phyloP scores from a whole-genome alignment of 2,329 filamentous ascomycete genomes.

The Thermothelomyces thermophilus region DNA sequence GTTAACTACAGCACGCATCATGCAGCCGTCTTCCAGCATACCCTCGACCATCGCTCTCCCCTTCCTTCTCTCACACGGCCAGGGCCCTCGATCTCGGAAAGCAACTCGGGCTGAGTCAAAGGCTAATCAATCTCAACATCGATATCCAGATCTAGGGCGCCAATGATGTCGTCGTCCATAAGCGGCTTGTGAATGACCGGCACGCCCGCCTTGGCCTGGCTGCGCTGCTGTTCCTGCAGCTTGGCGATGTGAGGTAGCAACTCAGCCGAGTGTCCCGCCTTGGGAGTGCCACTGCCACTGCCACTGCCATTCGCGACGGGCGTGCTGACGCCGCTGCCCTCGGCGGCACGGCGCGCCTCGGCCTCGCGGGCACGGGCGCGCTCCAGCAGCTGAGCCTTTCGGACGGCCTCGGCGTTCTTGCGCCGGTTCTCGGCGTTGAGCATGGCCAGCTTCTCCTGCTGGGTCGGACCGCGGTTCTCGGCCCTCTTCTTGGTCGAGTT shows the following conservation, averaged over 20 bases:
- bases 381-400: constrained; percentile 82
- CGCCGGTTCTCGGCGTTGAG: constrained; percentile 81
- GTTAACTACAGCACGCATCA: too few relatives aligned
- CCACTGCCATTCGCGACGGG: constrained; percentile 21
- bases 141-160: constrained; percentile 79
- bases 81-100: too few relatives aligned
- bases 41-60: too few relatives aligned
- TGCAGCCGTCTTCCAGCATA: too few relatives aligned
- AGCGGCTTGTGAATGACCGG: constrained; percentile 70
- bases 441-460: constrained; percentile 76
- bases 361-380: constrained; percentile 55
- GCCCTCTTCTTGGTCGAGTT: constrained; percentile 42
- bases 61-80: too few relatives aligned
- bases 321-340: constrained; percentile 36
- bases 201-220: constrained; percentile 47
- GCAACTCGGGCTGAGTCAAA: neutral
- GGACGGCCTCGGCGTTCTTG: constrained; percentile 81
- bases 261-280: neutral
- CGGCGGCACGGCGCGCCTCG: constrained; percentile 29
- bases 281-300: constrained; percentile 38
- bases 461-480: constrained; percentile 45
- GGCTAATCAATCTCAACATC: constrained; percentile 54
- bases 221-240: constrained; percentile 45
- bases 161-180: constrained; percentile 90
- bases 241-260: constrained; percentile 48